These are phyloP conservation scores for Trichoderma breve DNA, from an alignment of 2,329 filamentous ascomycete genomes.

Conservation along the genomic window DNA sequence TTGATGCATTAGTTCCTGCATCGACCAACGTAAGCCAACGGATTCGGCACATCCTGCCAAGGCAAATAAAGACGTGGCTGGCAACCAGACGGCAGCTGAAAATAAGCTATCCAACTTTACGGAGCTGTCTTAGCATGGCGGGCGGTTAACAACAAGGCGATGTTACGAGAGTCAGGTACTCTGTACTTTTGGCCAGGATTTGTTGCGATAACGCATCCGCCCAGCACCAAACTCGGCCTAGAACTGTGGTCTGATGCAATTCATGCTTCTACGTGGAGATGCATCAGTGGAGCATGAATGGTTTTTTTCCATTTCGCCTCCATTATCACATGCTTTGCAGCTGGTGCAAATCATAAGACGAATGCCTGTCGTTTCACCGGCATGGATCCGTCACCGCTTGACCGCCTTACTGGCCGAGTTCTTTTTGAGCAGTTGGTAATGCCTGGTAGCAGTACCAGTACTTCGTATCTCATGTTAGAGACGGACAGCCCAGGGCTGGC, in stretches of 20 bases:
- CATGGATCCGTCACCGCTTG: background rate
- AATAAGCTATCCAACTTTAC: background rate
- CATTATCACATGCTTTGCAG: conserved; percentile 17
- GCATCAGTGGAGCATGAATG: conserved; percentile 8
- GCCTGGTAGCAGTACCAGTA: background rate
- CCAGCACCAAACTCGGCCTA: background rate
- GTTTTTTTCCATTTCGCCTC: background rate
- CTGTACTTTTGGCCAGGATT: background rate
- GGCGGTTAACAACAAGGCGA: background rate
- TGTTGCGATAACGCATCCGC: background rate
- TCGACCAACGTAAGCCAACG: background rate
- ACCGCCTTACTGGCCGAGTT: background rate
- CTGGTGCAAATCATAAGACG: background rate
- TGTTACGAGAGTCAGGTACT: background rate
- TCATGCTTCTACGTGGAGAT: conserved; percentile 12
- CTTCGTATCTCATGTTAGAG: background rate
- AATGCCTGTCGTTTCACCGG: background rate
- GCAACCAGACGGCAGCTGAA: background rate
- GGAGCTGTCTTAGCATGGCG: background rate
- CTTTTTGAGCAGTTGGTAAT: background rate
- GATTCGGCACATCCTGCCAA: background rate
- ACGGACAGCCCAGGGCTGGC: background rate
- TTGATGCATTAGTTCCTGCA: background rate
- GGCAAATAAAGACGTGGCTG: background rate
- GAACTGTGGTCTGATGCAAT: conserved; percentile 2